Base-by-base conservation (phyloP, 306 rosid genomes). In the Dryas drummondii region DNA sequence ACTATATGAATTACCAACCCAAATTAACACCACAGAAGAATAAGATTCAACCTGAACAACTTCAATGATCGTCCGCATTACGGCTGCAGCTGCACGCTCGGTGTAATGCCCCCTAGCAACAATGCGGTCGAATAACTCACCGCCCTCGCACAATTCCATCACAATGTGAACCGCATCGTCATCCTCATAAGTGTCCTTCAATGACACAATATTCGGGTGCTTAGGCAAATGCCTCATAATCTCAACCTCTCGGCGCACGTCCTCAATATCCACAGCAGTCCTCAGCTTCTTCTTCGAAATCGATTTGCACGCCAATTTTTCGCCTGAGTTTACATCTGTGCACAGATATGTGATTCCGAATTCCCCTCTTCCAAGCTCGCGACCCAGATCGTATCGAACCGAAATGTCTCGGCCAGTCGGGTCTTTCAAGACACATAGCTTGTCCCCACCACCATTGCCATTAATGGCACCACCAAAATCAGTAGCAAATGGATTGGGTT, bases 101-200 rank as follows among this genome's bases (percentile, higher is more conserved):
- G 91, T 84, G 83, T 84, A 87, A 76, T 87, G 91, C 49, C 91
- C 91, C 72, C 91, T 78, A 1, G 91, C 80, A n/a, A 87, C 91
- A 78, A 87, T 87, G 48, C 91, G 85, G 65, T 87, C 91, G 4
- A 87, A 87, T 60, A 87, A 47, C 68, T 87, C 91, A 1, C 91
- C 91, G 2, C 91, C 91, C 64, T 84, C 91, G 9, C 91, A 87
- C 68, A 84, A 68, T 45, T 87, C 88, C 91, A 87, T 84, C 58
- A 87, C 88, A 57, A 87, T 87, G 61, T 87, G 88, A 68, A 87
- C 88, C 1, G 87, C 91, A 40, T 78, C 72, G 1, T 84, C 85
- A 62, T 87, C 91, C 74, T 87, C 91, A n/a, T 56, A 87, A 6
- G 85, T 77, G 72, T 87, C 87, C 76, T 80, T 87, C 76, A 87